phyloP scores from a whole-genome alignment of 805 yeast genomes.

The Ogataea degrootiae region DNA sequence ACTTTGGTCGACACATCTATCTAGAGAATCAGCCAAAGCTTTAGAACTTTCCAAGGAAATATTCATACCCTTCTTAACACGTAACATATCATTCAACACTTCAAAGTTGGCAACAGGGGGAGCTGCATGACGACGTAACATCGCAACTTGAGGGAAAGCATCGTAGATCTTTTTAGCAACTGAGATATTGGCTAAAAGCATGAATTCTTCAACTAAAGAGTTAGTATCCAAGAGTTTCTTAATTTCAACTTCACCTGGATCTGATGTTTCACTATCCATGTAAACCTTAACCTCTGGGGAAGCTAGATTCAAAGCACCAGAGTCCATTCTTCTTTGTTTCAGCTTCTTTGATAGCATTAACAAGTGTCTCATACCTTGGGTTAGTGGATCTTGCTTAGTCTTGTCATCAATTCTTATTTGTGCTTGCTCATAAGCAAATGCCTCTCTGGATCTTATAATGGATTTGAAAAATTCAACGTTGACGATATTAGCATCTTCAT shows the following conservation, averaged over 20 bases:
- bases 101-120: constrained; percentile 96
- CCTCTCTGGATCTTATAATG: constrained; percentile 84
- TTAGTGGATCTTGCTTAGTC: constrained; percentile 72
- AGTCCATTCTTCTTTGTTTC: constrained; percentile 80
- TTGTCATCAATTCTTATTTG: constrained; percentile 85
- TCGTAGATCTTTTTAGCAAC: constrained; percentile 92
- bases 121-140: constrained; percentile 96
- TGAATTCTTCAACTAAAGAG: constrained; percentile 95
- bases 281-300: constrained; percentile 98
- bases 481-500: constrained; percentile 78
- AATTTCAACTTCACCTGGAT: constrained; percentile 92
- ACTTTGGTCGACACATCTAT: constrained; percentile 72
- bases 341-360: constrained; percentile 75
- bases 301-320: constrained; percentile 95
- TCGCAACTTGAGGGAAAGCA: constrained; percentile 95
- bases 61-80: constrained; percentile 70
- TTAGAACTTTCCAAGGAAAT: constrained; percentile 81
- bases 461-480: constrained; percentile 79
- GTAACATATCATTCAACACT: constrained; percentile 78
- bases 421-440: constrained; percentile 91
- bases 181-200: constrained; percentile 94
- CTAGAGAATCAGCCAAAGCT: constrained; percentile 90
- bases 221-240: constrained; percentile 86
- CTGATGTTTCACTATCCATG: constrained; percentile 95
- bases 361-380: constrained; percentile 83